Conservation (phyloP, 345 rosid species). For the Syzygium jambos region DNA sequence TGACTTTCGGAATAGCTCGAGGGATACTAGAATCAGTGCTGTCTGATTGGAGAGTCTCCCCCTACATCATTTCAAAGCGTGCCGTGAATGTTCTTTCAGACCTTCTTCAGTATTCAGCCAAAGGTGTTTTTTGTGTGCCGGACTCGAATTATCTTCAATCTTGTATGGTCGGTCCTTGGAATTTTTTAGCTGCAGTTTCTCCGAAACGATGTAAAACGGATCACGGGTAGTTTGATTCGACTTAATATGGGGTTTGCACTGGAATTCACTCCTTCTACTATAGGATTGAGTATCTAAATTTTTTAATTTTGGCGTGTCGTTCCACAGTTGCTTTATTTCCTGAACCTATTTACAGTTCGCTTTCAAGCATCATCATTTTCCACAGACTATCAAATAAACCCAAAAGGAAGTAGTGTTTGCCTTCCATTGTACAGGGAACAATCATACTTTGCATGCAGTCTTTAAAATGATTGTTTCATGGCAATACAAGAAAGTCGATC, state of each 20-base stretch:
- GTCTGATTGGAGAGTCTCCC: too few species aligned
- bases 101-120: too few species aligned
- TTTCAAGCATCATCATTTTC: background rate
- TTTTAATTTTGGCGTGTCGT: background rate
- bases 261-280: background rate
- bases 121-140: too few species aligned
- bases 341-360: background rate
- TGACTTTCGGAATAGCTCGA: too few species aligned
- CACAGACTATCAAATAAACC: background rate
- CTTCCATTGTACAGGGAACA: background rate
- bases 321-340: background rate
- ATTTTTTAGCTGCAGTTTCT: background rate
- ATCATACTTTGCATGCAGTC: background rate
- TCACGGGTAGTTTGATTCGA: background rate
- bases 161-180: background rate
- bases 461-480: background rate
- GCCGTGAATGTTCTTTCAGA: too few species aligned
- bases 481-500: background rate
- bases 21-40: too few species aligned
- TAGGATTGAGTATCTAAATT: background rate
- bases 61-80: too few species aligned
- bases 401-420: background rate
- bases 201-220: background rate
- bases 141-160: too few species aligned
- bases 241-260: background rate